phyloP scores from a whole-genome alignment of 2,329 filamentous ascomycete genomes.

The Gnomoniopsis sp. region DNA sequence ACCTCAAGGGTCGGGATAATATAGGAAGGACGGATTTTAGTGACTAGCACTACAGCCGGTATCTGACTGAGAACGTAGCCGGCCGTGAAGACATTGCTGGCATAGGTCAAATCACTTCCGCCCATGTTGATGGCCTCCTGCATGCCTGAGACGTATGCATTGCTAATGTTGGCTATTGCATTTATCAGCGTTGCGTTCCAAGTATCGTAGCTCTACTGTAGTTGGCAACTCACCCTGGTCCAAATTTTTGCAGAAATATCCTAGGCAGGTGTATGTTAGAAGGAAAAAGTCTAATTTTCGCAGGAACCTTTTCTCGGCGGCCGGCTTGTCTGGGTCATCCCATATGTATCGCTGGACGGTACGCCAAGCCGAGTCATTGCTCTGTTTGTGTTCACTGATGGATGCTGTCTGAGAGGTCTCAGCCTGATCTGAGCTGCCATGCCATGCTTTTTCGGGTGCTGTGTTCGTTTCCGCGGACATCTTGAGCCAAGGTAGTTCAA shows the following conservation, averaged over 20 bases:
- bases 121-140: conserved; percentile 16
- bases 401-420: not conserved
- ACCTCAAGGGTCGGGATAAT: conserved; percentile 15
- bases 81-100: conserved; percentile 15
- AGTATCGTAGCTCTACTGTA: not conserved
- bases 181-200: not conserved
- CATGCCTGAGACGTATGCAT: conserved; percentile 18
- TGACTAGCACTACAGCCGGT: conserved; percentile 16
- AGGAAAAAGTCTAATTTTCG: conserved; percentile 18
- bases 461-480: not conserved
- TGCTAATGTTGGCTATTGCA: conserved; percentile 11
- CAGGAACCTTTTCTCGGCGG: conserved; percentile 18
- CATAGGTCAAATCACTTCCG: conserved; percentile 14
- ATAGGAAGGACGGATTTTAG: conserved; percentile 13
- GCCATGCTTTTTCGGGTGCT: not conserved
- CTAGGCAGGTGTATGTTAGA: conserved; percentile 13
- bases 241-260: conserved; percentile 17
- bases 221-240: conserved; percentile 3
- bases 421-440: not conserved
- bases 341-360: conserved; percentile 25
- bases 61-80: conserved; percentile 16
- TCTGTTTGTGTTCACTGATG: not conserved
- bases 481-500: no score
- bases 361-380: conserved; percentile 8
- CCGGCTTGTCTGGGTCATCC: conserved; percentile 27